Base-by-base conservation (phyloP, 2,329 filamentous ascomycete species). In the Dothideomycetes sp. region DNA sequence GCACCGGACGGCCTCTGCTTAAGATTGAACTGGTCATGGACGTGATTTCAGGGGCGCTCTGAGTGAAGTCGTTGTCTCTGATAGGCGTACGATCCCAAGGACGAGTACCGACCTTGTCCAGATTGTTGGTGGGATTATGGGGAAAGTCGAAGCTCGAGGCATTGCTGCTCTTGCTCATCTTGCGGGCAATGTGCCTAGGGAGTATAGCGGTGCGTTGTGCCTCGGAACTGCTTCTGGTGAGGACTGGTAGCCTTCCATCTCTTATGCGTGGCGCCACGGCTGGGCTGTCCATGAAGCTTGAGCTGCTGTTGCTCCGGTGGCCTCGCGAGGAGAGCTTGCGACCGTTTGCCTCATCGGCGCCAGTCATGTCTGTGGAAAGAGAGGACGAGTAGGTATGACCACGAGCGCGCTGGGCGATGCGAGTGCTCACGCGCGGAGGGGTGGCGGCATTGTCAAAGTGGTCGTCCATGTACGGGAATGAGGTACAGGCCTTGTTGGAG, bases 281-380 rank as follows among this genome's bases (percentile, higher is more conserved):
- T 47, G 45, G 16, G 42, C 37, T 36, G 42, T 43, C 24, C 37
- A 35, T 43, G 51, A 81, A 79, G 55, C 79, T 84, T 27, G 82
- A 84, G 57, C 79, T 83, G 66, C 83, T 89, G 56, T 87, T 86
- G 63, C 84, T 91, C 43, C 84, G 75, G 43, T 80, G 75, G 11
- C 76, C 74, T 36, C 75, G 50, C 54, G 63, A 47, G 52, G 58
- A 8, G 5, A 19, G 39, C 36, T 64, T 63, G 32, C 52, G 54
- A 34, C 55, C 61, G 15, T 52, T 52, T 10, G 48, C 49, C 38
- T 62, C 58, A 19, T 64, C 62, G 22, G 54, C 9, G 17, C 33
- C 33, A 19, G 22, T 12, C 22, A 7, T 27, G 22, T 27, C 22
- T 7, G 22, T 27, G 22, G 73, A 76, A 19, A 70, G 49, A 2